Percentiles rank a stretch among this genome's conserved stretches.
These are phyloP conservation scores for Cicer chorassanicum DNA, from an alignment of 306 rosid genomes.

Conservation along the genomic window DNA sequence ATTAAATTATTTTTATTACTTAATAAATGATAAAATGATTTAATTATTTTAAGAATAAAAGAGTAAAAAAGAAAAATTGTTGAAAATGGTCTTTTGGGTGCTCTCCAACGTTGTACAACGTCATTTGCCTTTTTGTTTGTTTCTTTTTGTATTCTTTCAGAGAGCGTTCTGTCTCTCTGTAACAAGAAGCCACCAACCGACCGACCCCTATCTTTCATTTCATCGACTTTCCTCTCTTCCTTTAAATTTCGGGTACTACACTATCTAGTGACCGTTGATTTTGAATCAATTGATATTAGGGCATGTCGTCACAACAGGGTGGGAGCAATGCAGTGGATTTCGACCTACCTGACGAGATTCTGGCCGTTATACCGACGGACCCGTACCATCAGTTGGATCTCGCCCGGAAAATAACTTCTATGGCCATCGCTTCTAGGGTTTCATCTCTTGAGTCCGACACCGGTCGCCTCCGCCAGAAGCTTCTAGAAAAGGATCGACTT, in stretches of 20 bases:
- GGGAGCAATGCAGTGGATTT: constrained; percentile 54
- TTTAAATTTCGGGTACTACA: background rate
- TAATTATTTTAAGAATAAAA: too few relatives aligned
- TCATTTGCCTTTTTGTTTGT: too few relatives aligned
- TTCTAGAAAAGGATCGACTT: constrained; percentile 64
- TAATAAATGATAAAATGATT: too few relatives aligned
- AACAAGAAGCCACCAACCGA: background rate
- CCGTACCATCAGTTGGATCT: constrained; percentile 94
- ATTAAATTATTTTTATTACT: too few relatives aligned
- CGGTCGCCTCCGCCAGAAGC: constrained; percentile 60
- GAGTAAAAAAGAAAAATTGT: too few relatives aligned
- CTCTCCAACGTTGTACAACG: too few relatives aligned
- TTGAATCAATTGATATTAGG: background rate
- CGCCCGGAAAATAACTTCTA: constrained; percentile 89
- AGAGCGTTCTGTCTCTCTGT: background rate
- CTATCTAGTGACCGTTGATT: background rate
- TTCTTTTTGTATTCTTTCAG: too few relatives aligned
- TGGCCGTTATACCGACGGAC: constrained; percentile 79
- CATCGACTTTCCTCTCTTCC: background rate
- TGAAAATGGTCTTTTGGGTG: too few relatives aligned
- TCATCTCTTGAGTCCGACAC: constrained; percentile 74
- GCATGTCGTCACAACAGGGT: constrained; percentile 29
- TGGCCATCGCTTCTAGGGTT: constrained; percentile 91
- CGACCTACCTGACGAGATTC: constrained; percentile 68
- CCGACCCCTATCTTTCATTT: background rate